Evolutionary conservation across 2,329 filamentous ascomycete genomes (phyloP), one percentile per base, ranked within the genome.

Genomic region (Curvularia hawaiiensis): DNA sequence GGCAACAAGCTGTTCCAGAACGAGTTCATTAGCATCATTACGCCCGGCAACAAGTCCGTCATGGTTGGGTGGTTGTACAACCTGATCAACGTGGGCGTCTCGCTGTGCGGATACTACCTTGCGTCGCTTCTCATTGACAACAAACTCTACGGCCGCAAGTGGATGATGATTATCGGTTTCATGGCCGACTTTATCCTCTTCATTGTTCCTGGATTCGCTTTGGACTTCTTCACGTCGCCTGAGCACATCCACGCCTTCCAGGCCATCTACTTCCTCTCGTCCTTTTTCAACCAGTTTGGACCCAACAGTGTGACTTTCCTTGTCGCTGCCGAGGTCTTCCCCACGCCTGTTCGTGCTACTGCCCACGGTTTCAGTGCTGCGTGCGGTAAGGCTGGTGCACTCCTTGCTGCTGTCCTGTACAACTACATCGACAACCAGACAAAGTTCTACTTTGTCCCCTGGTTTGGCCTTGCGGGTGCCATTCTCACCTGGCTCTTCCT

Each of bases 201-300:
- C 79, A 84, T 97, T 74, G 85, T 97, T 41, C 94, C 94, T 1
- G 93, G 90, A 45, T 97, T 97, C 84, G 83, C 91, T 73, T 97
- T 88, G 81, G 76, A 90, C 0, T 92, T 95, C 85, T 97, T 92
- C 82, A 92, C 85, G 20, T 82, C 82, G 49, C 80, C 83, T 1
- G 81, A 82, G 6, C 86, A 91, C 69, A 89, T 97, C 75, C 88
- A 91, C 72, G 82, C 84, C n/a, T 98, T 98, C 88, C 93, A 97
- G 82, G 88, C 93, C 74, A 97, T 98, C 92, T 97, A 97, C 84
- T 97, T 97, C 81, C 78, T 98, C 67, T 96, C 92, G 8, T 96
- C 91, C 24, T 98, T 98, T 83, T 98, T 98, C 88, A 97, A 97
- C 84, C 94, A 98, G 77, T 98, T 98, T 72, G 94, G 94, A 12